Conservation (phyloP, 768 basidiomycete species). For the Lactarius deliciosus region DNA sequence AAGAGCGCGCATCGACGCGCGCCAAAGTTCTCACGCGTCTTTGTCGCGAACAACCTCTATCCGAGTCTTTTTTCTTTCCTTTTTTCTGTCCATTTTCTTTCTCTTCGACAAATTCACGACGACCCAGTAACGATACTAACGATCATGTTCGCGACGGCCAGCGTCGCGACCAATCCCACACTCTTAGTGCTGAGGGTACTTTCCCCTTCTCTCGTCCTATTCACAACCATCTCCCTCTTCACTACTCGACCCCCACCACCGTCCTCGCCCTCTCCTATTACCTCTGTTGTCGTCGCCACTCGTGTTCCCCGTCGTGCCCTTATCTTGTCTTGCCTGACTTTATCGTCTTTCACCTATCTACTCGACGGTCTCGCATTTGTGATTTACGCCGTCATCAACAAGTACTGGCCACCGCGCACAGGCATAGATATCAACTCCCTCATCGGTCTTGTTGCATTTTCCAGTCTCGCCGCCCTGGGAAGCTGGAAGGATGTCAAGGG, state of each 20-base stretch:
- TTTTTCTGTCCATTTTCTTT: conserved; percentile 1
- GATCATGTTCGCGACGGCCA: conserved; percentile 20
- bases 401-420: conserved; percentile 60
- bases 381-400: conserved; percentile 59
- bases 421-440: conserved; percentile 69
- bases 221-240: conserved; percentile 61
- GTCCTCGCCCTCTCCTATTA: conserved; percentile 60
- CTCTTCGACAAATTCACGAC: conserved; percentile 17
- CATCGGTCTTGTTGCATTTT: conserved; percentile 66
- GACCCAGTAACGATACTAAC: conserved; percentile 18
- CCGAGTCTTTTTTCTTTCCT: neutral
- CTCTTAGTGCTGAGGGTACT: conserved; percentile 61
- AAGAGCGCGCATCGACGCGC: conserved; percentile 9
- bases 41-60: neutral
- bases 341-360: conserved; percentile 71
- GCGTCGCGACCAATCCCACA: conserved; percentile 36
- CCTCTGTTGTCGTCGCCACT: conserved; percentile 71
- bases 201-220: conserved; percentile 64
- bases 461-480: conserved; percentile 71
- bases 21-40: conserved; percentile 10
- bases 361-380: conserved; percentile 76
- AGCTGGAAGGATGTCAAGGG: conserved; percentile 78
- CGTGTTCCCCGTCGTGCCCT: conserved; percentile 71
- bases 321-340: conserved; percentile 70
- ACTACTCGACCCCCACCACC: conserved; percentile 48